These are phyloP conservation scores for Blastomyces gilchristii DNA, from an alignment of 2,329 filamentous ascomycete species.

Conservation along the genomic window DNA sequence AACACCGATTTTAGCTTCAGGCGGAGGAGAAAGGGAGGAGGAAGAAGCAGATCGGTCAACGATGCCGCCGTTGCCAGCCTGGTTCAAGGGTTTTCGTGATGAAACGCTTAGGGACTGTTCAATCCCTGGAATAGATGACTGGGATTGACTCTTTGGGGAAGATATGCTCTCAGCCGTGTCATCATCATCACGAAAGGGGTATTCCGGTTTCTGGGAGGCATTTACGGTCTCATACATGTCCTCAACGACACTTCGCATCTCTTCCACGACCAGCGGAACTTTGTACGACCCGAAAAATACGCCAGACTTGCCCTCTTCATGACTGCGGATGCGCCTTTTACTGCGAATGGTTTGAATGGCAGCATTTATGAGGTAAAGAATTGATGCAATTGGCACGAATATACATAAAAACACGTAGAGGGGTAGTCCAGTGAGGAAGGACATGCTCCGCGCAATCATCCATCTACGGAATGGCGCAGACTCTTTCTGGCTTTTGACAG, in stretches of 20 bases:
- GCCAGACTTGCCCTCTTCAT: conserved; percentile 61
- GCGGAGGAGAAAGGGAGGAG: conserved; percentile 4
- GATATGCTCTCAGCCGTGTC: conserved; percentile 22
- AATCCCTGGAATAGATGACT: neutral
- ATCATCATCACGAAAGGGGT: conserved; percentile 50
- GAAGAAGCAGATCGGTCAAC: conserved; percentile 30
- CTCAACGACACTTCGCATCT: conserved; percentile 66
- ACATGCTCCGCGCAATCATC: conserved; percentile 18
- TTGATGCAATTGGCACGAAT: conserved; percentile 62
- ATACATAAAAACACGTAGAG: conserved; percentile 55
- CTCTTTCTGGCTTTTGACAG: conserved; percentile 21
- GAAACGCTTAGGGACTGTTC: neutral
- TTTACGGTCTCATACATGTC: conserved; percentile 65
- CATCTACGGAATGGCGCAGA: conserved; percentile 16
- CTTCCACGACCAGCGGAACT: conserved; percentile 64
- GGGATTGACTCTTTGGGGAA: neutral
- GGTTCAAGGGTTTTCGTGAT: conserved; percentile 2
- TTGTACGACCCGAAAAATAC: conserved; percentile 61
- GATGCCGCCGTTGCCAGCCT: neutral
- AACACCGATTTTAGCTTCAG: neutral
- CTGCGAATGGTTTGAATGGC: conserved; percentile 67
- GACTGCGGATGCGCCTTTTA: conserved; percentile 60
- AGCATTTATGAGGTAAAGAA: conserved; percentile 64
- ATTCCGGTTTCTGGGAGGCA: conserved; percentile 58
- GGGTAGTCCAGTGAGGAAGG: conserved; percentile 46